Evolutionary conservation across 139 green algal species (phyloP).

Genomic region (Diplosphaera chodatii): DNA sequence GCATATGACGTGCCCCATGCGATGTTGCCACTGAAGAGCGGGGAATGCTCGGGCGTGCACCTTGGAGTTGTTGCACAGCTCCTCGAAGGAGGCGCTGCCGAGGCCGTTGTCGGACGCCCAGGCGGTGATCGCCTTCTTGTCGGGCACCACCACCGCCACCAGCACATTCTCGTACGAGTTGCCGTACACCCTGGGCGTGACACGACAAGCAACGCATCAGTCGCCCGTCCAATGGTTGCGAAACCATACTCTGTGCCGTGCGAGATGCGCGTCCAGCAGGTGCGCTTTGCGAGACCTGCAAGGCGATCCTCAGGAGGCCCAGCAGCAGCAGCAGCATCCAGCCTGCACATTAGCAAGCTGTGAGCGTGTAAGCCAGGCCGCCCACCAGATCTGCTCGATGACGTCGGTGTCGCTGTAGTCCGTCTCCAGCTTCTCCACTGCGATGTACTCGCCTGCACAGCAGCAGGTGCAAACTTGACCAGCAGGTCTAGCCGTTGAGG

Average conservation of each 20-base stretch:
- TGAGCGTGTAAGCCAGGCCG: not conserved
- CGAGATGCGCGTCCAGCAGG: too few species aligned
- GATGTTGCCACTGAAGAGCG: too few species aligned
- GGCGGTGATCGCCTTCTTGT: slow-evolving; percentile 37
- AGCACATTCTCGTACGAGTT: slow-evolving; percentile 63
- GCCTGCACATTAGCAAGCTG: too few species aligned
- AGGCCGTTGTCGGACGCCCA: slow-evolving; percentile 49
- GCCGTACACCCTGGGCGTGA: slow-evolving; percentile 75
- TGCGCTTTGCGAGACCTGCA: too few species aligned
- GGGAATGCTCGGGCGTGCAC: not conserved
- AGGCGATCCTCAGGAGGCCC: too few species aligned
- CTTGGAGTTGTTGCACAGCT: slow-evolving; percentile 29
- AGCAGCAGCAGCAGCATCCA: too few species aligned
- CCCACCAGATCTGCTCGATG: slow-evolving; percentile 72
- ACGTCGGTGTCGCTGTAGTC: slow-evolving; percentile 49
- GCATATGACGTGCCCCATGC: too few species aligned
- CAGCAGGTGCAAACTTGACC: too few species aligned
- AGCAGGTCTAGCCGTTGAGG: too few species aligned
- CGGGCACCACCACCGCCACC: slow-evolving; percentile 84
- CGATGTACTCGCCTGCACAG: slow-evolving; percentile 60
- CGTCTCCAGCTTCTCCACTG: slow-evolving; percentile 85
- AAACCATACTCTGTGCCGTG: too few species aligned
- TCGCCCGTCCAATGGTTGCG: too few species aligned
- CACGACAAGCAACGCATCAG: too few species aligned
- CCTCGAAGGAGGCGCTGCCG: slow-evolving; percentile 5